Evolutionary conservation across 108 stramenopile species (phyloP).

Genomic region (Skeletonema potamos): DNA sequence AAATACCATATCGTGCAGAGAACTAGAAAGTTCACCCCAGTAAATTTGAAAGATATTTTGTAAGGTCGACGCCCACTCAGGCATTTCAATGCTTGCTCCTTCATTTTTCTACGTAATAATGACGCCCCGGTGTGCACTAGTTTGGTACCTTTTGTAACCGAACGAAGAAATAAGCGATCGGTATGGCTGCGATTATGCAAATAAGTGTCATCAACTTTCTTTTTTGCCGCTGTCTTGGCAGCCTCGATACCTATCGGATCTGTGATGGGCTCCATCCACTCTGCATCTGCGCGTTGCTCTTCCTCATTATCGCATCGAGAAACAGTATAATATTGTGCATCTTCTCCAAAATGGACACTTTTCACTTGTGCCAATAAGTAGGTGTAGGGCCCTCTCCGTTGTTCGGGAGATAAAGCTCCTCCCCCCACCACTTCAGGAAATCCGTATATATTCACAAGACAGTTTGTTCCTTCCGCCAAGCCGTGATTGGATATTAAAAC

Average conservation of each 20-base stretch:
- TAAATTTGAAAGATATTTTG: slow-evolving; percentile 52
- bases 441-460: slow-evolving; percentile 57
- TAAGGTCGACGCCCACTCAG: slow-evolving; percentile 52
- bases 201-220: background rate
- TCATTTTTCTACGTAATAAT: background rate
- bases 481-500: slow-evolving; percentile 41
- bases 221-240: slow-evolving; percentile 18
- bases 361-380: slow-evolving; percentile 66
- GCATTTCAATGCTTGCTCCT: slow-evolving; percentile 13
- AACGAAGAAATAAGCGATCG: background rate
- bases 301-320: slow-evolving; percentile 56
- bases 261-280: slow-evolving; percentile 48
- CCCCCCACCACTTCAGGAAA: slow-evolving; percentile 57
- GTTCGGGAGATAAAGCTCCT: slow-evolving; percentile 47
- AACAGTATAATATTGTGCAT: slow-evolving; percentile 75
- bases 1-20: slow-evolving; percentile 72
- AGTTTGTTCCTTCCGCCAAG: background rate
- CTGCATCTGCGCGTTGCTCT: slow-evolving; percentile 66
- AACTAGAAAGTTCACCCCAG: slow-evolving; percentile 78
- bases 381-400: slow-evolving; percentile 62
- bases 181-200: background rate
- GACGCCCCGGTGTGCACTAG: background rate
- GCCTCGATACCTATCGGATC: slow-evolving; percentile 18
- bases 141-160: background rate
- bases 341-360: slow-evolving; percentile 71